Evolutionary conservation across 345 rosid genomes (phyloP), one percentile per base, ranked within the genome.

Genomic region (Camelina neglecta): DNA sequence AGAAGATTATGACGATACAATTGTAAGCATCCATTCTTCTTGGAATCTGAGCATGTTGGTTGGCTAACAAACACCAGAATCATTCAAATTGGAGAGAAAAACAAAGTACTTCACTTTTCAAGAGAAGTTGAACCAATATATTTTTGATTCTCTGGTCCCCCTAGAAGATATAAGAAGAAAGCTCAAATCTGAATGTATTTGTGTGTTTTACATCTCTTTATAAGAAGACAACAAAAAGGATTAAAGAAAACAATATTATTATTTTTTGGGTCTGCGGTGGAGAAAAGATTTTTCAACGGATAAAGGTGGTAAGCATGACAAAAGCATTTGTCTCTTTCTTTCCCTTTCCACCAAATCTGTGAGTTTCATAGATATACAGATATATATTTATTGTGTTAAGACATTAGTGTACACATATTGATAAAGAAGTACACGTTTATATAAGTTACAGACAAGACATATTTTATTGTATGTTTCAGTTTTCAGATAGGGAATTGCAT

Each of bases 271-370:
- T 70, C 44, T 39, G 72, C 76, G 80, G 76, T 64, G 67, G 76
- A 71, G 65, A 57, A 11, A 69, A 35, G 65, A 48, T 48, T 47
- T 47, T 47, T 77, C 72, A 65, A 69, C 36, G 6, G 76, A 57
- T 57, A 77, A 77, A 71, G 72, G 81, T 77, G 67, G 75, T 11
- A 71, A 70, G 71, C 80, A 77, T 77, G 75, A 64, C 80, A 77
- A 71, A 39, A 70, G 60, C 72, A 64, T 71, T 65, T 58, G 71
- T 77, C 72, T 77, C 21, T 48, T 71, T 77, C 72, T 57, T 76
- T 60, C 56, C 11, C 31, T 63, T 45, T 56, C 56, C 75, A 76
- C 65, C 44, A 48, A 64, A 64, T 70, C 50, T 69, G n/a, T 62
- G 47, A 7, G 54, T 65, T n/a, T 42, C 20, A 26, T 4, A 50